Base-by-base conservation (phyloP, 2,329 filamentous ascomycete genomes). In the Cladorrhinum sp. region DNA sequence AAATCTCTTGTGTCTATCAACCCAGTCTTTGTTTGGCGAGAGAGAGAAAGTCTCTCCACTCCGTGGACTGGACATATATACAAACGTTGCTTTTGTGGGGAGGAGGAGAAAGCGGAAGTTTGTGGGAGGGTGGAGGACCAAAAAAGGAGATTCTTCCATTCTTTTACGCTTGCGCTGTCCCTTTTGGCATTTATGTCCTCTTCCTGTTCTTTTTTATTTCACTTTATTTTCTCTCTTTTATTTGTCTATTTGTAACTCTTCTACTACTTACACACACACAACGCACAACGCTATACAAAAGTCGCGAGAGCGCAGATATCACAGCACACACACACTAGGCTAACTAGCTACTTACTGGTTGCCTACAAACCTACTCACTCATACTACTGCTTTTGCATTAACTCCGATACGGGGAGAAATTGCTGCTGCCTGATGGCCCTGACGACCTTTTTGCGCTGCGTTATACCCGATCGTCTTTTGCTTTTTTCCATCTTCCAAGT, bases 1-100 rank as follows among this genome's bases (percentile, higher is more conserved):
- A 46, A 46, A 46, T 46, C 42, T 66, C 64, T 66, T 66, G 59
- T 66, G 57, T 58, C 57, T 55, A 58, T 60, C 55, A 59, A 58
- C 39, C 57, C 23, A 57, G 62, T 56, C 56, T 36, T 18, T 46
- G 42, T 46, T 46, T 20, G 14, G 36, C 10, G 36, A 8, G 10
- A 46, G 18, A 16, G 18, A 46, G 7, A 18, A 46, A 46, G 18
- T 14, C 10, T 16, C 16, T 18, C 42, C 3, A 21, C n/a, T 8
- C 2, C n/a, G 8, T 46, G 42, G n/a, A 18, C 42, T 46, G 42
- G 42, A 46, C 42, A 51, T 46, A 58, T 49, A 51, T 58, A 64
- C 60, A 54, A 60, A 57, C 58, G 57, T 55, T 16, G 53, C 39
- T 30, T 57, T 46, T 46, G 42, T 46, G 16, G 42, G 42, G 42